Evolutionary conservation across 2,329 filamentous ascomycete genomes (phyloP).

Genomic region (Fusarium nematophilum): DNA sequence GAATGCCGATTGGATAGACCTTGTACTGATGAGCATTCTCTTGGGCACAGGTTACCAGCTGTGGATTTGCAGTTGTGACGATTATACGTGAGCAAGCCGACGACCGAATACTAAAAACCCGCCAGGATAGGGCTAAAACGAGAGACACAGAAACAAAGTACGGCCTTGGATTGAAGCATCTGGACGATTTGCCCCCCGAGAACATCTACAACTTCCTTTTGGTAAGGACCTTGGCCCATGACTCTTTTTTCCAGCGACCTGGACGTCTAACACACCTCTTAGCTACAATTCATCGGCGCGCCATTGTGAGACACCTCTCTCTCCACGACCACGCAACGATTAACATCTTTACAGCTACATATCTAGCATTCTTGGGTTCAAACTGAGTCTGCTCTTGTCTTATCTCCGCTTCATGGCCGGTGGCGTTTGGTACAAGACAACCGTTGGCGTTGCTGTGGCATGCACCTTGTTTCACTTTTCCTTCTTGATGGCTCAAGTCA

Average conservation of each 20-base stretch:
- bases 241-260: not conserved
- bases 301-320: constrained; percentile 50
- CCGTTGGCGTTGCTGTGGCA: constrained; percentile 49
- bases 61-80: constrained; percentile 50
- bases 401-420: constrained; percentile 58
- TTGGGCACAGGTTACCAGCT: constrained; percentile 42
- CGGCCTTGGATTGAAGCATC: constrained; percentile 52
- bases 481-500: constrained; percentile 51
- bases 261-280: not conserved
- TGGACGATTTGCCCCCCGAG: constrained; percentile 51
- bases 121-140: not conserved
- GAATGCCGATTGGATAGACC: too few species aligned
- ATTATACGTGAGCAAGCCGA: constrained; percentile 49
- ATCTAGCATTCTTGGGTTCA: constrained; percentile 58
- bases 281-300: constrained; percentile 55
- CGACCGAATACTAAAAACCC: not conserved
- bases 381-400: constrained; percentile 57
- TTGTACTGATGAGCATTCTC: not conserved
- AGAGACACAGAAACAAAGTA: constrained; percentile 55
- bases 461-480: constrained; percentile 54
- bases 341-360: constrained; percentile 49
- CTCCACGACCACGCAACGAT: not conserved
- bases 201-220: constrained; percentile 55
- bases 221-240: constrained; percentile 3
- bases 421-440: constrained; percentile 46